phyloP scores from a whole-genome alignment of 2,329 filamentous ascomycete species.

The Endocalyx cinctus region DNA sequence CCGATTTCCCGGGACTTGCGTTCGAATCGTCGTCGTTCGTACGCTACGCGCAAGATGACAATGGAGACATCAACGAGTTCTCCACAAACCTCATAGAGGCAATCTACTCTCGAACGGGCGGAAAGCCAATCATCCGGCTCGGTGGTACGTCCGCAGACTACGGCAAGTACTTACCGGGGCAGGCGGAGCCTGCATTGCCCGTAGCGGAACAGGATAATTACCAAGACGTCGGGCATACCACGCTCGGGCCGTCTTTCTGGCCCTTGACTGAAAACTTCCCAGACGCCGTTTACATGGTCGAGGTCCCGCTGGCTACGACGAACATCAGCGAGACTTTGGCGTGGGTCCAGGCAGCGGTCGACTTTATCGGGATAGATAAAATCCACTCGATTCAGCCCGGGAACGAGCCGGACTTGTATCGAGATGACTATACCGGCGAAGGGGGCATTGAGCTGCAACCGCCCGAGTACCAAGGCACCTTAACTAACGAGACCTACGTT shows the following conservation, averaged over 20 bases:
- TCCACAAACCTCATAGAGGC: conserved; percentile 29
- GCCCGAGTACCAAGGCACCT: conserved; percentile 28
- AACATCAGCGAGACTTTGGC: conserved; percentile 30
- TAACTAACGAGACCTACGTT: conserved; percentile 30
- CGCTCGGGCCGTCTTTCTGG: conserved; percentile 32
- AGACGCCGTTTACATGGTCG: conserved; percentile 28
- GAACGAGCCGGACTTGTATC: conserved; percentile 31
- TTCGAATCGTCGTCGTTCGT: conserved; percentile 31
- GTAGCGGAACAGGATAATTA: conserved; percentile 29
- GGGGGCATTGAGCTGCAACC: conserved; percentile 24
- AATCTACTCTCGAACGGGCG: conserved; percentile 29
- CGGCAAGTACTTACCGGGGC: conserved; percentile 27
- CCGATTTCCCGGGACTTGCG: conserved; percentile 26
- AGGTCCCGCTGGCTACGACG: conserved; percentile 30
- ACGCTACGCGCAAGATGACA: conserved; percentile 27
- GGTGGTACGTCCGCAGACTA: conserved; percentile 33
- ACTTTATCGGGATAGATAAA: conserved; percentile 23
- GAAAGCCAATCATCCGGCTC: conserved; percentile 29
- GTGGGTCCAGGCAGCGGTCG: conserved; percentile 27
- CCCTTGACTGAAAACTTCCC: conserved; percentile 26
- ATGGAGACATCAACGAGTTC: conserved; percentile 28
- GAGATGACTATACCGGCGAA: conserved; percentile 19
- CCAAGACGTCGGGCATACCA: conserved; percentile 29
- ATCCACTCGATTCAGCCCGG: conserved; percentile 33
- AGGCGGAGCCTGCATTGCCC: conserved; percentile 26